phyloP scores from a whole-genome alignment of 306 rosid species.

The Medicago lupulina region DNA sequence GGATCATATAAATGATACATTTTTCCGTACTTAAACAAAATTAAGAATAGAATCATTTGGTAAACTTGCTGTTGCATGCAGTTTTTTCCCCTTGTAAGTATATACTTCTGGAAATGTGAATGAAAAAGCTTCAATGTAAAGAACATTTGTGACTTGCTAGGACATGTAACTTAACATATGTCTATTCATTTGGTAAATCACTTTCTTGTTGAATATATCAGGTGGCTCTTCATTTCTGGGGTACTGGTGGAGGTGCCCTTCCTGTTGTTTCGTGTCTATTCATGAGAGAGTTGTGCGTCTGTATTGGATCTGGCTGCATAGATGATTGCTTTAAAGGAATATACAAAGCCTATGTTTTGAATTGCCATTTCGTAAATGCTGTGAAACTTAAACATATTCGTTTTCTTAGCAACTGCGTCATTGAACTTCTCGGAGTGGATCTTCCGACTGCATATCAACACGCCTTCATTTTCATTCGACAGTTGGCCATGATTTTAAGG shows the following conservation, averaged over 20 bases:
- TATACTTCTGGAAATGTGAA: conserved; percentile 19
- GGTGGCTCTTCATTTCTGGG: conserved; percentile 97
- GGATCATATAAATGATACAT: conserved; percentile 3
- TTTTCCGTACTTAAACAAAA: conserved; percentile 15
- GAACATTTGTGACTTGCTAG: conserved; percentile 11
- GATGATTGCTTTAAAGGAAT: conserved; percentile 93
- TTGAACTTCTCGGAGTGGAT: conserved; percentile 79
- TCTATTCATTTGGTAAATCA: conserved; percentile 32
- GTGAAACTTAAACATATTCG: conserved; percentile 79
- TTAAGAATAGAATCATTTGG: conserved; percentile 5
- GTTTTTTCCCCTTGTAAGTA: conserved; percentile 20
- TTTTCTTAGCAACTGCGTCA: conserved; percentile 82
- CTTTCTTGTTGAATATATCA: conserved; percentile 49
- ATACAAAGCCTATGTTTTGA: conserved; percentile 91
- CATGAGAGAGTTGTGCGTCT: conserved; percentile 78
- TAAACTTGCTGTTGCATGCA: conserved; percentile 15
- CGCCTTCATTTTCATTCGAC: conserved; percentile 88
- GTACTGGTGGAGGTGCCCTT: conserved; percentile 95
- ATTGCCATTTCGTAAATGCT: conserved; percentile 90
- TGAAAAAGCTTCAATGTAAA: conserved; percentile 12
- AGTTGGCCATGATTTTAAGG: conserved; percentile 86
- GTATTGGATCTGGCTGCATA: conserved; percentile 85
- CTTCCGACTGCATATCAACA: conserved; percentile 90
- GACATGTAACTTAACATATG: conserved; percentile 29
- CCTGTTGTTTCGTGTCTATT: conserved; percentile 77